Conservation (phyloP, 441 rosid species). For the Corymbia calophylla region DNA sequence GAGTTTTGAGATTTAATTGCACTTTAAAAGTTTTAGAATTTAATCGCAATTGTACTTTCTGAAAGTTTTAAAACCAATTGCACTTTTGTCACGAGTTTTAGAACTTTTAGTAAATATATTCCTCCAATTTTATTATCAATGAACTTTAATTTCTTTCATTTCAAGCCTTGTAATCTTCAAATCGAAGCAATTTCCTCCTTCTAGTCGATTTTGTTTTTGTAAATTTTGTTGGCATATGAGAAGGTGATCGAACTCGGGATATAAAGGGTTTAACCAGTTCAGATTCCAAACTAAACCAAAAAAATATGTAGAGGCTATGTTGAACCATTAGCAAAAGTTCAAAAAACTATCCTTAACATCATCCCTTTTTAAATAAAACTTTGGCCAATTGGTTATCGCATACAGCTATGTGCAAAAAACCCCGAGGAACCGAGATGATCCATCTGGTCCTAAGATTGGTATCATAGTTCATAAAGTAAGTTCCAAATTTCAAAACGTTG, state of each 20-base stretch:
- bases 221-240: background rate
- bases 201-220: background rate
- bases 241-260: rapidly evolving
- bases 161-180: background rate
- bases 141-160: background rate
- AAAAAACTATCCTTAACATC: rapidly evolving
- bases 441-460: rapidly evolving
- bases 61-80: no score
- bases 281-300: rapidly evolving
- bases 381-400: background rate
- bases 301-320: rapidly evolving
- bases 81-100: no score
- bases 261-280: rapidly evolving
- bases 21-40: no score
- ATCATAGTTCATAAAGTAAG: background rate
- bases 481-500: no score
- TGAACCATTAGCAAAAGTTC: background rate
- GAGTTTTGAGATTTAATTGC: no score
- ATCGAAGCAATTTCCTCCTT: background rate
- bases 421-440: rapidly evolving
- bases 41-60: no score
- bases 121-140: background rate
- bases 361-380: rapidly evolving
- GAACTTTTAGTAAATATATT: no score
- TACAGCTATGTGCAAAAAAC: background rate